Base-by-base conservation (phyloP, 805 yeast species). In the Jamesozyma spencerorum region DNA sequence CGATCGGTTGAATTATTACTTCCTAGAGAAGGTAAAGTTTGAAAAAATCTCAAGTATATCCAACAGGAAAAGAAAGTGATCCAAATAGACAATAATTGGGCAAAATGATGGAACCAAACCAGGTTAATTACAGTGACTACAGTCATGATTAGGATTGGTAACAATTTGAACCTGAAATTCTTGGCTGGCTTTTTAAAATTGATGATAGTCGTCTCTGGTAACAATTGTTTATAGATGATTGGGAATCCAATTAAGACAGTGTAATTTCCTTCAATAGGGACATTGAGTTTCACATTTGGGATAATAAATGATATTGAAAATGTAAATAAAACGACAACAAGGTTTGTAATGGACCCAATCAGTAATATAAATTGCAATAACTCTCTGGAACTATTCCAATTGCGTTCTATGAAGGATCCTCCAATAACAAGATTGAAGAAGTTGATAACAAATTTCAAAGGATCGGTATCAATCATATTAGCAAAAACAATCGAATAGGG, bases 21-120 rank as follows among this genome's bases (percentile, higher is more conserved):
- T 6, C 33, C 33, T 6, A 15, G 6, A 30, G 32, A 12, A 2
- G 43, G 42, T 44, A 79, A 63, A n/a, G 69, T 57, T 34, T 86
- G 92, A 65, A 65, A 79, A 60, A 85, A 88, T 48, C 97, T 71
- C 50, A 88, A 68, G 57, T 86, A 90, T 36, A 64, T 55, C 85
- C 90, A 88, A 14, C 88, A 68, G 2, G 76, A 65, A 37, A 84
- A 60, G 51, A 88, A 86, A 36, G 80, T 77, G 18, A 58, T 34
- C 65, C 67, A 62, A 6, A 79, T 64, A 12, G 85, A 85, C 5
- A 81, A 48, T 18, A 58, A 31, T 19, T 31, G 71, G 63, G 37
- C 85, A 81, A 45, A 71, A 67, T 24, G 72, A 60, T 17, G 68
- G 51, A 38, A 52, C 46, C 32, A 53, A 31, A 40, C 54, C 18